A percentile compares a stretch with the other conserved stretches of the same genome.
Conservation (phyloP, 352 stramenopile genomes). For the Lagenidium giganteum region DNA sequence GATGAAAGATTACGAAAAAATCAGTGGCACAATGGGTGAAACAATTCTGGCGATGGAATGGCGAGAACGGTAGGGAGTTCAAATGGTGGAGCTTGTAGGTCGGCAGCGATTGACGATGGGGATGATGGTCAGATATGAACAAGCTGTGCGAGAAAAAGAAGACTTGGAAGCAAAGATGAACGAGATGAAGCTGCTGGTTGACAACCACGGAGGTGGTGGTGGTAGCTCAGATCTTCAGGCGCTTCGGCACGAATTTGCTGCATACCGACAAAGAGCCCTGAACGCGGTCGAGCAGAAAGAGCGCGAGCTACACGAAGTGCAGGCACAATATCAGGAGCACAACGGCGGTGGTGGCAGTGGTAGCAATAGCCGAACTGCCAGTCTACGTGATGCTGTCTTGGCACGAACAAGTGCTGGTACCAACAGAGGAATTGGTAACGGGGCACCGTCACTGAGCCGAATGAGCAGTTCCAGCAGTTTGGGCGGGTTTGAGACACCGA, state of each 20-base stretch:
- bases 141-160: constrained; percentile 67
- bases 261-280: constrained; percentile 71
- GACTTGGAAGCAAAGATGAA: constrained; percentile 73
- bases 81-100: neutral
- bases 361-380: constrained; percentile 31
- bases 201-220: constrained; percentile 19
- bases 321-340: constrained; percentile 53
- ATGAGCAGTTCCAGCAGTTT: constrained; percentile 80
- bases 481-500: constrained; percentile 74
- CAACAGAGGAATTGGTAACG: constrained; percentile 6
- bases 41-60: constrained; percentile 81
- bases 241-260: constrained; percentile 72
- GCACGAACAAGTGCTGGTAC: too few species aligned
- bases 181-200: constrained; percentile 42
- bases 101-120: neutral
- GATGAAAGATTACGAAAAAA: constrained; percentile 81
- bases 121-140: constrained; percentile 47
- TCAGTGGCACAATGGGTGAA: constrained; percentile 82
- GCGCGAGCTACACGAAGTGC: constrained; percentile 65
- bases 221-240: constrained; percentile 51
- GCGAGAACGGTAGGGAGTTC: constrained; percentile 47
- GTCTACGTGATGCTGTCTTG: constrained; percentile 36
- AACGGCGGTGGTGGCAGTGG: constrained; percentile 23
- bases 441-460: constrained; percentile 33
- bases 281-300: constrained; percentile 82